Conservation (phyloP, 140 eudicot species). For the Erigeron philadelphicus region DNA sequence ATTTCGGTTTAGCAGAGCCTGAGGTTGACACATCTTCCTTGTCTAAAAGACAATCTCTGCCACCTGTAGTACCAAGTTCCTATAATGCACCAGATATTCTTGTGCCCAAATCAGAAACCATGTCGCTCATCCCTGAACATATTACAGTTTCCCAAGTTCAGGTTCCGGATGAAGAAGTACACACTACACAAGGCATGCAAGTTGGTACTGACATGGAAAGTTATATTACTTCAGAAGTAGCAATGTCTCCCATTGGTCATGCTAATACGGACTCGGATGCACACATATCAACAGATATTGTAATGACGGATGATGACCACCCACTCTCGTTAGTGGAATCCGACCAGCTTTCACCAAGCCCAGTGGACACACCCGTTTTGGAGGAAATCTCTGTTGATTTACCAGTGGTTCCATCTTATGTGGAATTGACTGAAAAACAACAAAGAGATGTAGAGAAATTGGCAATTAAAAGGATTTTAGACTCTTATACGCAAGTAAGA, state of each 20-base stretch:
- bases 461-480: conserved; percentile 64
- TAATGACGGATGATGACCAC: conserved; percentile 39
- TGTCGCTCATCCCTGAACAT: conserved; percentile 22
- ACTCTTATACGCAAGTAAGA: conserved; percentile 46
- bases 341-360: conserved; percentile 61
- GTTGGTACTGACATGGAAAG: conserved; percentile 30
- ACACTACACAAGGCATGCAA: conserved; percentile 23
- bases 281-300: conserved; percentile 31
- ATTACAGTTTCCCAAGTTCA: conserved; percentile 34
- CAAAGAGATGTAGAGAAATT: conserved; percentile 40
- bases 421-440: conserved; percentile 60
- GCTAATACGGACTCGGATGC: conserved; percentile 35
- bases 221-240: conserved; percentile 30
- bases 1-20: conserved; percentile 36
- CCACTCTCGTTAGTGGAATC: conserved; percentile 39
- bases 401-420: conserved; percentile 61
- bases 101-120: conserved; percentile 43
- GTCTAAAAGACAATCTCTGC: conserved; percentile 26
- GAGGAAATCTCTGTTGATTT: conserved; percentile 58
- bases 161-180: conserved; percentile 27
- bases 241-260: conserved; percentile 30
- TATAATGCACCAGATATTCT: conserved; percentile 32
- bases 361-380: conserved; percentile 33
- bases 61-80: conserved; percentile 26
- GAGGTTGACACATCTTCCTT: conserved; percentile 38